Evolutionary conservation across 164 flowering plant species (phyloP).

Genomic region (Aristolochia fimbriata): DNA sequence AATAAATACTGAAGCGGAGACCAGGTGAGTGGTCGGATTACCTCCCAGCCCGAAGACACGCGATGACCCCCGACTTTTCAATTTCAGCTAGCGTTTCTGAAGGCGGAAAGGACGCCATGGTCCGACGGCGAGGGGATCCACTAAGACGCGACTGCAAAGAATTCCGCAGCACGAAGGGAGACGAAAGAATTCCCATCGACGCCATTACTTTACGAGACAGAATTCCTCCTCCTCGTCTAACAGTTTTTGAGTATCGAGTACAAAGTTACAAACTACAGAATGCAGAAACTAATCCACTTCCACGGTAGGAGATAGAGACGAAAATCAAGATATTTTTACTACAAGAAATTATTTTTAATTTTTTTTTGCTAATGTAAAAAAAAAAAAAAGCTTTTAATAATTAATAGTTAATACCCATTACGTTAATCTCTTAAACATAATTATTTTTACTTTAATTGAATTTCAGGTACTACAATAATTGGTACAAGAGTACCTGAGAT

Average conservation of each 20-base stretch:
- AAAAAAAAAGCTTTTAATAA: too few species aligned
- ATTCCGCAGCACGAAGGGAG: neutral
- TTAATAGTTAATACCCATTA: too few species aligned
- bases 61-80: constrained; percentile 45
- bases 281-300: neutral
- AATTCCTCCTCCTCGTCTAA: too few species aligned
- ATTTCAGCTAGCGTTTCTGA: constrained; percentile 22
- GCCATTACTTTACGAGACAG: neutral
- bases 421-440: too few species aligned
- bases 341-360: too few species aligned
- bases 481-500: too few species aligned
- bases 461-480: too few species aligned
- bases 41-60: constrained; percentile 64
- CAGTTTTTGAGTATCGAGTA: too few species aligned
- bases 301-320: neutral
- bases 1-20: neutral
- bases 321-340: too few species aligned
- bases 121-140: neutral
- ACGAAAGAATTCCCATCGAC: neutral
- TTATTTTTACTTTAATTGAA: too few species aligned
- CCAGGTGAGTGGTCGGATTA: constrained; percentile 1
- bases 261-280: too few species aligned
- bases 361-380: too few species aligned
- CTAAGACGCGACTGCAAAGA: neutral
- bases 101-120: constrained; percentile 6